phyloP scores from a whole-genome alignment of 1,284 basidiomycete species.

The Termitomyces sp. region DNA sequence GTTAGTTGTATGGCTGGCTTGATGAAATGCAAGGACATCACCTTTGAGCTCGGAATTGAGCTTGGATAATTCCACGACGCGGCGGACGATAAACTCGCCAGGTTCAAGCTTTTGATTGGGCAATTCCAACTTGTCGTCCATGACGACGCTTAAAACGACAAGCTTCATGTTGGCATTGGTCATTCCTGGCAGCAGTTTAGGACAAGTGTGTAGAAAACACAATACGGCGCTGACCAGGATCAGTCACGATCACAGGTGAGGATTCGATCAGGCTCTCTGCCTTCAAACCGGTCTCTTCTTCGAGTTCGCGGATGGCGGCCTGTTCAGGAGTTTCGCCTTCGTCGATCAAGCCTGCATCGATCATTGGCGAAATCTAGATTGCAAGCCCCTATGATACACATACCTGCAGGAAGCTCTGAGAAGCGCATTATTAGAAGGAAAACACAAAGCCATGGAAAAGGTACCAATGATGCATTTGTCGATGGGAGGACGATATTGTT shows the following conservation, averaged over 20 bases:
- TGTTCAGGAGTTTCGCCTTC: constrained; percentile 70
- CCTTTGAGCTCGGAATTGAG: constrained; percentile 63
- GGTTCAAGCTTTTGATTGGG: constrained; percentile 68
- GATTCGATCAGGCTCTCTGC: constrained; percentile 59
- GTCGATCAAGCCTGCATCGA: constrained; percentile 66
- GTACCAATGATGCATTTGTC: constrained; percentile 69
- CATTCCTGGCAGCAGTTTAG: constrained; percentile 51
- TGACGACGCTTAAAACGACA: constrained; percentile 57
- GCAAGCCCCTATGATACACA: not conserved
- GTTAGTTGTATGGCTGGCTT: not conserved
- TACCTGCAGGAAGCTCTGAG: constrained; percentile 79
- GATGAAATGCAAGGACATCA: constrained; percentile 25
- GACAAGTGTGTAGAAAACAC: not conserved
- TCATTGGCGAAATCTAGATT: not conserved
- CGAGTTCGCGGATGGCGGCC: constrained; percentile 80
- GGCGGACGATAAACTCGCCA: constrained; percentile 78
- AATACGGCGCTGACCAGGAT: constrained; percentile 58
- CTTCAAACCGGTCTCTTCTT: constrained; percentile 88
- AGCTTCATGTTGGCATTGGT: constrained; percentile 81
- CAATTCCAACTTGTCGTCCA: constrained; percentile 53
- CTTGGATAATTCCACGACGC: constrained; percentile 64
- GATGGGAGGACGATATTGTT: constrained; percentile 84
- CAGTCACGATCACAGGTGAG: constrained; percentile 67
- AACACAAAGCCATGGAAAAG: constrained; percentile 14
- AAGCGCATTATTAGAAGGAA: not conserved